Evolutionary conservation across 306 rosid genomes (phyloP).

Genomic region (Ceratonia siliqua): DNA sequence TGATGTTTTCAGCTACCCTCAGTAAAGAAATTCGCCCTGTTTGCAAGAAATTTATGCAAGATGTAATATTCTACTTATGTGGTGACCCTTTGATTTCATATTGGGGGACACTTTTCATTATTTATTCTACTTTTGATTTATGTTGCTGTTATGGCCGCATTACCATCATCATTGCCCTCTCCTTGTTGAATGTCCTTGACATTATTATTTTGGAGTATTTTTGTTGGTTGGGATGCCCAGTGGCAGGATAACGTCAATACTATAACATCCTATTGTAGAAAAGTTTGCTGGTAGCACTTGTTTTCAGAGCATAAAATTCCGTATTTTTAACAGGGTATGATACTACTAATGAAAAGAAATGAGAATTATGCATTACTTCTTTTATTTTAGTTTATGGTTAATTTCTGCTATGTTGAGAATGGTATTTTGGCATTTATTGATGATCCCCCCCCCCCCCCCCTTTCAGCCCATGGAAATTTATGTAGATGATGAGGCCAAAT

Average conservation of each 20-base stretch:
- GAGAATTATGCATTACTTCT: neutral
- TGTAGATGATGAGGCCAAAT: slow-evolving; percentile 80
- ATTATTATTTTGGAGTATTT: neutral
- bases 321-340: neutral
- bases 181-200: neutral
- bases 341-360: neutral
- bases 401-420: neutral
- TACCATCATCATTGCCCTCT: neutral
- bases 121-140: neutral
- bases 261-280: neutral
- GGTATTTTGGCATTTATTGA: slow-evolving; percentile 6
- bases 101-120: neutral
- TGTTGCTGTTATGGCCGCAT: neutral
- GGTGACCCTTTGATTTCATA: neutral
- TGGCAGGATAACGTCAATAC: neutral
- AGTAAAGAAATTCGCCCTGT: slow-evolving; percentile 81
- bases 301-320: neutral
- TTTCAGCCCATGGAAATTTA: slow-evolving; percentile 82
- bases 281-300: neutral
- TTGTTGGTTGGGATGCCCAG: neutral
- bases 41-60: slow-evolving; percentile 90
- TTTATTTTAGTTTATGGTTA: neutral
- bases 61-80: slow-evolving; percentile 51
- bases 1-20: slow-evolving; percentile 85
- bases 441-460: slow-evolving; percentile 1